Evolutionary conservation across 768 basidiomycete species (phyloP).

Genomic region (Bullera alba): DNA sequence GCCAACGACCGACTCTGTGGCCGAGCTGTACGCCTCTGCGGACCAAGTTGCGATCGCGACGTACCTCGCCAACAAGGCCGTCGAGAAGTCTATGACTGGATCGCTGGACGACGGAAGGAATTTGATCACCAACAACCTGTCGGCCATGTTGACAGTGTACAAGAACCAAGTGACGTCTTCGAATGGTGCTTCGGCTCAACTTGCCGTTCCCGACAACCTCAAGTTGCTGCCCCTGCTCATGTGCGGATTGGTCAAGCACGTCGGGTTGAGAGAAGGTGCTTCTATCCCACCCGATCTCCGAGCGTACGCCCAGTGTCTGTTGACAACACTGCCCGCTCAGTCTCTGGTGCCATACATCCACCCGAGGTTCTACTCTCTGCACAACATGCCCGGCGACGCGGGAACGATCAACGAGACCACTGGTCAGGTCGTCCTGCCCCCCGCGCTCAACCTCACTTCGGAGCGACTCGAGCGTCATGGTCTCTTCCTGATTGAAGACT

Average conservation of each 20-base stretch:
- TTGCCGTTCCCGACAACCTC: constrained; percentile 87
- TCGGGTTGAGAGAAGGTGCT: constrained; percentile 88
- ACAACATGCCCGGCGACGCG: constrained; percentile 79
- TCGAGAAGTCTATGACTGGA: constrained; percentile 75
- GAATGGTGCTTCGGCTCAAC: constrained; percentile 84
- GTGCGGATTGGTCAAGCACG: constrained; percentile 89
- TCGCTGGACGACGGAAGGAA: constrained; percentile 86
- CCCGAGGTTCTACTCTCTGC: constrained; percentile 88
- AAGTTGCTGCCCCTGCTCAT: constrained; percentile 87
- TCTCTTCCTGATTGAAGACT: constrained; percentile 92
- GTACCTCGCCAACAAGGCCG: constrained; percentile 81
- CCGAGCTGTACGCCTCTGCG: constrained; percentile 81
- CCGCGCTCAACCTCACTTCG: constrained; percentile 81
- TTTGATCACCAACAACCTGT: constrained; percentile 70
- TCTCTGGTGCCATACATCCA: constrained; percentile 87
- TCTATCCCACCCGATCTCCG: constrained; percentile 95
- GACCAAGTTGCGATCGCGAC: constrained; percentile 83
- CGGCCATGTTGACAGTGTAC: constrained; percentile 77
- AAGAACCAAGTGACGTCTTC: constrained; percentile 94
- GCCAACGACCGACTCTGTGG: constrained; percentile 78
- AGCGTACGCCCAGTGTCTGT: constrained; percentile 85
- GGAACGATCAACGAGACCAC: constrained; percentile 82
- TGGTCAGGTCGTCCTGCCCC: constrained; percentile 85
- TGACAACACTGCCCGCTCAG: constrained; percentile 87
- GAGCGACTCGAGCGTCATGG: constrained; percentile 92